Percentiles rank a stretch among this genome's conserved stretches.
These are phyloP conservation scores for Populus nigra DNA, from an alignment of 345 rosid genomes.

Conservation along the genomic window DNA sequence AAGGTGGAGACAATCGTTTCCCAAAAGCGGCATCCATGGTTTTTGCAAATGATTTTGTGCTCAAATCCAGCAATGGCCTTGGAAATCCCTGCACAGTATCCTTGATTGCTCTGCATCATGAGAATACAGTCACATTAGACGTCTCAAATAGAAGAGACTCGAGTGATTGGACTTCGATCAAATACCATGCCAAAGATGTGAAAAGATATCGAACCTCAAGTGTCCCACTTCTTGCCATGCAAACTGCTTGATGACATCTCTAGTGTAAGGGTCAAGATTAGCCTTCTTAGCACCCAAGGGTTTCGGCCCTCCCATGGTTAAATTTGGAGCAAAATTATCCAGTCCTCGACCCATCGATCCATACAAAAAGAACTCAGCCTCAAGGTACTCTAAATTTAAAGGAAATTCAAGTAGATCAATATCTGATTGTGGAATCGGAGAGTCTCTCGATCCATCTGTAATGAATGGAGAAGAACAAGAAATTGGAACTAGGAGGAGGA, in stretches of 20 bases:
- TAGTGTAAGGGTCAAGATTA: conserved; percentile 48
- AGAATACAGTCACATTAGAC: not conserved
- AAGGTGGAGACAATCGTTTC: conserved; percentile 47
- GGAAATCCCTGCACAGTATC: conserved; percentile 53
- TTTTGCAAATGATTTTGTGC: conserved; percentile 51
- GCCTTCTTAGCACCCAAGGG: conserved; percentile 70
- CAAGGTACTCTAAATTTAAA: conserved; percentile 77
- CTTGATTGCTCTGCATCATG: conserved; percentile 60
- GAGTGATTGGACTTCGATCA: not conserved
- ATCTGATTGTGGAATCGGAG: conserved; percentile 31
- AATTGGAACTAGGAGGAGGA: conserved; percentile 23
- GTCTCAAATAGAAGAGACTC: no score
- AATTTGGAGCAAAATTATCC: conserved; percentile 59
- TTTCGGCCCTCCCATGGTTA: conserved; percentile 65
- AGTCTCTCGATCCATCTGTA: not conserved
- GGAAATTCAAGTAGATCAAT: conserved; percentile 72
- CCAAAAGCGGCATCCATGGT: conserved; percentile 57
- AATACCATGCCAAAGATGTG: not conserved
- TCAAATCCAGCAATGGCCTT: conserved; percentile 67
- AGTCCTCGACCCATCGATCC: conserved; percentile 77
- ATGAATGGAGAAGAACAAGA: conserved; percentile 16
- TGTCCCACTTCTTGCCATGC: conserved; percentile 93
- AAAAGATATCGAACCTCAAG: conserved; percentile 41
- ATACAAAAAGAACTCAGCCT: conserved; percentile 83
- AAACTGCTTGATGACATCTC: conserved; percentile 67